A percentile compares a stretch with the other conserved stretches of the same genome.
Conservation (phyloP, 441 rosid species). For the Melastoma candidum region DNA sequence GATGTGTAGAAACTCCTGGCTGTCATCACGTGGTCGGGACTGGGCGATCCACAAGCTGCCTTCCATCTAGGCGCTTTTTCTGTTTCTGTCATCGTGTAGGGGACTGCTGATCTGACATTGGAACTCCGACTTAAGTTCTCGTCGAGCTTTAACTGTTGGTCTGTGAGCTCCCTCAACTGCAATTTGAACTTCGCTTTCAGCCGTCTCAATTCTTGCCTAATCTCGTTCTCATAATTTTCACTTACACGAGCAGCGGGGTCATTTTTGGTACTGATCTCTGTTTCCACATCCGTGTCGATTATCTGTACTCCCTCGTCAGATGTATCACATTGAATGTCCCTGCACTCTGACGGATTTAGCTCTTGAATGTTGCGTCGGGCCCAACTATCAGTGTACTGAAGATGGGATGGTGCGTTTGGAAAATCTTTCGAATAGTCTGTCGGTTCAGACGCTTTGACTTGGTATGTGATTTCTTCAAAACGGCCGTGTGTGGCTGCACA, state of each 20-base stretch:
- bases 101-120: too few relatives aligned
- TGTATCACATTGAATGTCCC: constrained; percentile 7
- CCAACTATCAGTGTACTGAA: constrained; percentile 4
- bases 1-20: constrained; percentile 26
- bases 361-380: constrained; percentile 7
- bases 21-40: constrained; percentile 22
- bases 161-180: too few relatives aligned
- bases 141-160: too few relatives aligned
- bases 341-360: not conserved
- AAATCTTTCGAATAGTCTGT: not conserved
- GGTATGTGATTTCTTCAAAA: constrained; percentile 10
- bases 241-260: too few relatives aligned
- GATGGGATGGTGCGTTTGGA: constrained; percentile 1
- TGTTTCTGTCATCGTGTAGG: too few relatives aligned
- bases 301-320: constrained; percentile 2
- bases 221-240: too few relatives aligned
- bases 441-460: constrained; percentile 2
- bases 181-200: too few relatives aligned
- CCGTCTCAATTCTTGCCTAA: too few relatives aligned
- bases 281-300: constrained; percentile 2
- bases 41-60: constrained; percentile 12
- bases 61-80: too few relatives aligned
- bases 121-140: too few relatives aligned
- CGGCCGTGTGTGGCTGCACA: constrained; percentile 6
- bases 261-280: not conserved